Evolutionary conservation across 1,284 basidiomycete species (phyloP).

Genomic region (Phellinidium pouzarii): DNA sequence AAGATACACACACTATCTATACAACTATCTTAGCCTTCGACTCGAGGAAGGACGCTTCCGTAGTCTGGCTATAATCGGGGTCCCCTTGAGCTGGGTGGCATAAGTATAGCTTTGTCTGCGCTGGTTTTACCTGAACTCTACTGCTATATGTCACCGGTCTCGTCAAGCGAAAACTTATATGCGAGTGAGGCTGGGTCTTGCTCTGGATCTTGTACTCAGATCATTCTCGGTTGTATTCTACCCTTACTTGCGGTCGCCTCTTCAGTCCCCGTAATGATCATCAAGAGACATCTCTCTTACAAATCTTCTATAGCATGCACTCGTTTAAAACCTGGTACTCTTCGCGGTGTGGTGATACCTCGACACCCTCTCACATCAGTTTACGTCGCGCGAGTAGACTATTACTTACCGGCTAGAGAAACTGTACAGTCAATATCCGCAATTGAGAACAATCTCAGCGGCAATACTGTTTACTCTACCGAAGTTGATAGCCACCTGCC

Average conservation of each 20-base stretch:
- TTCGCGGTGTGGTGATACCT: conserved; percentile 1
- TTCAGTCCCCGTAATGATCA: conserved; percentile 13
- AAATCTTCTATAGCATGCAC: neutral
- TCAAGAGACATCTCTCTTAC: conserved; percentile 3
- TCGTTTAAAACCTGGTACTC: neutral
- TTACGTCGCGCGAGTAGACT: conserved; percentile 16
- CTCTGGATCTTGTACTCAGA: neutral
- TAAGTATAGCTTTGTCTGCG: neutral
- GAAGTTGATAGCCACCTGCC: neutral
- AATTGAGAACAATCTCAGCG: neutral
- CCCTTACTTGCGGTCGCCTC: conserved; percentile 12
- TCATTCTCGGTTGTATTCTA: conserved; percentile 10
- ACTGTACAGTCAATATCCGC: conserved; percentile 3
- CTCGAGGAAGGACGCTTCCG: no score
- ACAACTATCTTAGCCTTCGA: no score
- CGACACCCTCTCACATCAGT: conserved; percentile 10
- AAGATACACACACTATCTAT: no score
- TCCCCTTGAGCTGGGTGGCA: no score
- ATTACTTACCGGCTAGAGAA: conserved; percentile 12
- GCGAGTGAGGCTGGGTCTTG: neutral
- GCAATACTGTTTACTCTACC: neutral
- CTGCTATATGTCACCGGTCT: neutral
- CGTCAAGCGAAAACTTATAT: neutral
- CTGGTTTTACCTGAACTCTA: neutral
- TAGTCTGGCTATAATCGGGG: no score